Evolutionary conservation across 345 rosid genomes (phyloP).

Genomic region (Theobroma cacao): DNA sequence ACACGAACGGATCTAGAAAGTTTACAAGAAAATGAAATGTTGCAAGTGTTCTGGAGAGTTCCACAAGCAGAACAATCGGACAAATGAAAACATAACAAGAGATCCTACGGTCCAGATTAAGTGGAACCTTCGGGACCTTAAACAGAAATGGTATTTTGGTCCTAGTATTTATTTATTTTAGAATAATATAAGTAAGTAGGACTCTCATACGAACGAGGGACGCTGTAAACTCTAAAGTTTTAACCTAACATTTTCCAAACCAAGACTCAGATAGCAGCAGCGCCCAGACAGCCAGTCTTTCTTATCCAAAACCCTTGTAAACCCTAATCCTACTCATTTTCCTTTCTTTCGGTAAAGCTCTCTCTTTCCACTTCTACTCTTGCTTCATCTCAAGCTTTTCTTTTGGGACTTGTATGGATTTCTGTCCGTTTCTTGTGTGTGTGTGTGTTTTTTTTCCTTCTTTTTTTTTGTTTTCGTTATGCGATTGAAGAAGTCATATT

Average conservation of each 20-base stretch:
- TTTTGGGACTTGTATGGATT: neutral
- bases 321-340: conserved; percentile 21
- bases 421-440: neutral
- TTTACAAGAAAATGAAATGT: too few species aligned
- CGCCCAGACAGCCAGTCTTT: neutral
- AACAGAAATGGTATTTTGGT: neutral
- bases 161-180: neutral
- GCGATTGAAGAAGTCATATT: neutral
- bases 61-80: neutral
- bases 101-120: conserved; percentile 43
- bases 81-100: neutral
- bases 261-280: too few species aligned
- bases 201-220: conserved; percentile 16
- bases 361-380: neutral
- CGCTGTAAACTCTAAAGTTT: conserved; percentile 15
- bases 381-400: neutral
- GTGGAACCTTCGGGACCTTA: conserved; percentile 29
- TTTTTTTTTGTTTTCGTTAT: neutral
- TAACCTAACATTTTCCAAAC: conserved; percentile 1
- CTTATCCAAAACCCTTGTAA: conserved; percentile 25
- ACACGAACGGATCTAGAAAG: too few species aligned
- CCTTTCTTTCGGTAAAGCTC: neutral
- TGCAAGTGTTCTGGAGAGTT: conserved; percentile 41
- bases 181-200: neutral
- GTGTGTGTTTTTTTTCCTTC: too few species aligned